Conservation (phyloP, 805 yeast genomes). For the Candida anglica region DNA sequence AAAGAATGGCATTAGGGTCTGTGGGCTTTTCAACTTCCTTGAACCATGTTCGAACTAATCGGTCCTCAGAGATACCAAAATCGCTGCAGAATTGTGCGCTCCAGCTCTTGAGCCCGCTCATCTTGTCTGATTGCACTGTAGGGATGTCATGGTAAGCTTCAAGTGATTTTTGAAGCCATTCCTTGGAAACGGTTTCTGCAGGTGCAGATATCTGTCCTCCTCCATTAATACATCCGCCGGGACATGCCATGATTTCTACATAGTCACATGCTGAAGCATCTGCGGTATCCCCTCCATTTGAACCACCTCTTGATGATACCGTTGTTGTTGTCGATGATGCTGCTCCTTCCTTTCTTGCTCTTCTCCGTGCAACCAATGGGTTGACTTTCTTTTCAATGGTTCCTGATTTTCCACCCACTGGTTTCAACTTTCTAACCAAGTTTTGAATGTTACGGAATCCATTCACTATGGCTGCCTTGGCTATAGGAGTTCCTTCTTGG, state of each 20-base stretch:
- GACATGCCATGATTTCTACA: slow-evolving; percentile 97
- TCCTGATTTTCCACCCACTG: slow-evolving; percentile 14
- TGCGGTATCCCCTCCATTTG: slow-evolving; percentile 25
- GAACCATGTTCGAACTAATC: slow-evolving; percentile 46
- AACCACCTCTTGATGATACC: neutral
- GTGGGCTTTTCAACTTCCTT: slow-evolving; percentile 49
- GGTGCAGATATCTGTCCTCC: slow-evolving; percentile 80
- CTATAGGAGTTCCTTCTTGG: slow-evolving; percentile 30
- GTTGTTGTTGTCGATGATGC: slow-evolving; percentile 5
- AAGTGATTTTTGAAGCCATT: slow-evolving; percentile 40
- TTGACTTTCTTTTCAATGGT: slow-evolving; percentile 16
- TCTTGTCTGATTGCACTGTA: slow-evolving; percentile 3
- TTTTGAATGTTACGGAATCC: slow-evolving; percentile 96
- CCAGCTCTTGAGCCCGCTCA: slow-evolving; percentile 23
- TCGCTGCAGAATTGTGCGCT: slow-evolving; percentile 23
- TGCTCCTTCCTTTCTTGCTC: slow-evolving; percentile 31
- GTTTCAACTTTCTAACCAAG: slow-evolving; percentile 75
- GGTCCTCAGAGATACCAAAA: slow-evolving; percentile 23
- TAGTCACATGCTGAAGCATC: slow-evolving; percentile 72
- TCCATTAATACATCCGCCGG: slow-evolving; percentile 95
- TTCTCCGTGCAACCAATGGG: slow-evolving; percentile 42
- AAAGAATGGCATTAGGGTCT: slow-evolving; percentile 42
- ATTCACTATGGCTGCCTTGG: slow-evolving; percentile 62
- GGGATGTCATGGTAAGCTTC: slow-evolving; percentile 32
- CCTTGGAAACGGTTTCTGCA: slow-evolving; percentile 30